Evolutionary conservation across 2,329 filamentous ascomycete genomes (phyloP), one percentile per base, ranked within the genome.

Genomic region (Apiospora malaysiana): DNA sequence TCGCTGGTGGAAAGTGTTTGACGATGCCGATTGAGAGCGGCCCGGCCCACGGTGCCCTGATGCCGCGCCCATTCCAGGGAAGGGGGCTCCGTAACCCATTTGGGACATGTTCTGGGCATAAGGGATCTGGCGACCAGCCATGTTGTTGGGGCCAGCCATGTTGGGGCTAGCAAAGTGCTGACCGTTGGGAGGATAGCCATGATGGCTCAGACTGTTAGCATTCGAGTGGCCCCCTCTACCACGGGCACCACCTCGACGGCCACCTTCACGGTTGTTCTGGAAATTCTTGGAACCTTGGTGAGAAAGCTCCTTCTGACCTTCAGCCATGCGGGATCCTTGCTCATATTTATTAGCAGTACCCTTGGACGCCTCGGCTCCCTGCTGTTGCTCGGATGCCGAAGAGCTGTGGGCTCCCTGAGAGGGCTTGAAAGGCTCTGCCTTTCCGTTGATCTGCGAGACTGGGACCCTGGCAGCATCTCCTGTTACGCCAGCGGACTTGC

Each of bases 11-110:
- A 65, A 69, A 23, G 68, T 23, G 27, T 10, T 91, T 88, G 73
- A 89, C 82, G 68, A 87, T 89, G 73, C 85, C 84, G 77, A 87
- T 92, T 9, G 89, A 86, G 69, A 88, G 80, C 40, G 89, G 86
- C 72, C 84, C 87, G 85, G 73, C 73, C 21, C 74, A 70, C 69
- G 74, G 73, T 37, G 77, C 47, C 74, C 74, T 42, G 76, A 74
- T 67, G 63, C 75, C 73, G 42, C 73, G 72, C 43, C 72, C 68
- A 69, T 70, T 69, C 71, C 73, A 23, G 77, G 74, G 65, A 74
- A 77, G 14, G 74, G 27, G 9, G 72, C 69, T 21, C 71, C 71
- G 68, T 77, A 79, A n/a, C 75, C 65, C 71, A 79, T 73, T 51
- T 70, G 74, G 9, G 69, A 46, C 51, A 77, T 77, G 25, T 74